Evolutionary conservation across 1,284 basidiomycete species (phyloP).

Genomic region (Erythrobasidium hasegawianum): DNA sequence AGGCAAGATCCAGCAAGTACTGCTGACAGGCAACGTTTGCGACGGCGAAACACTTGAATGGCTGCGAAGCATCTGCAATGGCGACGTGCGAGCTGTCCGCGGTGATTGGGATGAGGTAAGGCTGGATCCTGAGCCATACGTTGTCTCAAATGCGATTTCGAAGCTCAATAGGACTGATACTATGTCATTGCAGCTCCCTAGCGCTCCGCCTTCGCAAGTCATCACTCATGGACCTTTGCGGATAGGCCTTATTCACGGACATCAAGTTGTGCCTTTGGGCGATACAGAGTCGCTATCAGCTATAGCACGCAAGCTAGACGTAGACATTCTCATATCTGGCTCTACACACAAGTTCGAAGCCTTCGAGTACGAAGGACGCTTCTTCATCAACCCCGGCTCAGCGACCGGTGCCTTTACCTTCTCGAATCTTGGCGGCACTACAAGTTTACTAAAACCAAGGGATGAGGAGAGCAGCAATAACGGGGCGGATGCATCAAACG

Average conservation of each 20-base stretch:
- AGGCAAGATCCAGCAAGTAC: conserved; percentile 96
- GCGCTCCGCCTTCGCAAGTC: conserved; percentile 77
- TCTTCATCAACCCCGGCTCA: conserved; percentile 95
- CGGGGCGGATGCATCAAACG: conserved; percentile 11
- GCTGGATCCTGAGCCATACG: not conserved
- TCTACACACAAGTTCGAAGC: conserved; percentile 95
- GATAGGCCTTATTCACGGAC: conserved; percentile 90
- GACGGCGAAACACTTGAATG: conserved; percentile 97
- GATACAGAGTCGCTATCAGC: conserved; percentile 83
- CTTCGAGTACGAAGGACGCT: conserved; percentile 81
- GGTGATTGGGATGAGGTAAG: conserved; percentile 92
- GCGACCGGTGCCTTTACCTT: conserved; percentile 75
- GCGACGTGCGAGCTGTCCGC: conserved; percentile 84
- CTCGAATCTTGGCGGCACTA: conserved; percentile 10
- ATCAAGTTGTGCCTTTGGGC: conserved; percentile 88
- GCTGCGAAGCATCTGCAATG: conserved; percentile 81
- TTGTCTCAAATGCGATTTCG: not conserved
- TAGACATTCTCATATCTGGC: conserved; percentile 89
- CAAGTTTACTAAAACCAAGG: not conserved
- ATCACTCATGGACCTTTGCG: conserved; percentile 81
- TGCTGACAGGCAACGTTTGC: conserved; percentile 93
- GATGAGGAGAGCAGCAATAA: not conserved
- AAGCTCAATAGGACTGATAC: too few species aligned
- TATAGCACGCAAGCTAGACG: conserved; percentile 91
- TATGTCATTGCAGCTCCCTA: conserved; percentile 54